Conservation (phyloP, 805 yeast genomes). For the Candida morakotiae region DNA sequence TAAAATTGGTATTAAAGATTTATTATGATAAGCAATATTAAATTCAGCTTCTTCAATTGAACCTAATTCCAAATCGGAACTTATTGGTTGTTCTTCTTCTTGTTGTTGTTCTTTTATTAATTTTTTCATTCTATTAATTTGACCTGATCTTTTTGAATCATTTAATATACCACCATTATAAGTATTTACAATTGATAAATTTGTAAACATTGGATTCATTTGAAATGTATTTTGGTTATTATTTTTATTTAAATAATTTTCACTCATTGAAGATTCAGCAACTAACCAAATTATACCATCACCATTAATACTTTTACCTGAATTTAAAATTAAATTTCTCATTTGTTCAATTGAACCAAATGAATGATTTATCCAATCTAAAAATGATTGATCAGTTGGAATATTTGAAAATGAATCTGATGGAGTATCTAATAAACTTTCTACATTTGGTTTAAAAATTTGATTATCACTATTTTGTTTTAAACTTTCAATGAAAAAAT, state of each 20-base stretch:
- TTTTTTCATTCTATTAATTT: constrained; percentile 38
- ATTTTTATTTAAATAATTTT: constrained; percentile 11
- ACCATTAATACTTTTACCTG: constrained; percentile 73
- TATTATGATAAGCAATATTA: constrained; percentile 28
- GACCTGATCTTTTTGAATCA: constrained; percentile 51
- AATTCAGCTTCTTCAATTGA: constrained; percentile 40
- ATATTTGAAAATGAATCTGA: constrained; percentile 28
- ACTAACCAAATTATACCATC: constrained; percentile 91
- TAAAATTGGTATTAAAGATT: constrained; percentile 53
- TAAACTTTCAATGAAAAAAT: constrained; percentile 45
- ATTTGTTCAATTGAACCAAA: constrained; percentile 81
- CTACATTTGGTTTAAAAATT: constrained; percentile 17
- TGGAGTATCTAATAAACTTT: constrained; percentile 45
- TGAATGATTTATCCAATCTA: constrained; percentile 48
- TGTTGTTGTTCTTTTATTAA: constrained; percentile 7
- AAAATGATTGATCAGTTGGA: constrained; percentile 32
- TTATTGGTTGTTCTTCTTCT: too few species aligned
- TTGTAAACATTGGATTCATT: constrained; percentile 23
- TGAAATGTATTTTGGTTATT: neutral
- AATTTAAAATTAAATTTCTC: constrained; percentile 60
- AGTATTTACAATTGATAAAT: constrained; percentile 71
- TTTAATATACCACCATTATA: constrained; percentile 87
- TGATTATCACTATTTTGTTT: constrained; percentile 15
- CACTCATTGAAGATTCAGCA: constrained; percentile 45
- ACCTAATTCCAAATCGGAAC: constrained; percentile 27